These are phyloP conservation scores for Ogataea nitratoaversa DNA, from an alignment of 805 yeast species.

Conservation along the genomic window DNA sequence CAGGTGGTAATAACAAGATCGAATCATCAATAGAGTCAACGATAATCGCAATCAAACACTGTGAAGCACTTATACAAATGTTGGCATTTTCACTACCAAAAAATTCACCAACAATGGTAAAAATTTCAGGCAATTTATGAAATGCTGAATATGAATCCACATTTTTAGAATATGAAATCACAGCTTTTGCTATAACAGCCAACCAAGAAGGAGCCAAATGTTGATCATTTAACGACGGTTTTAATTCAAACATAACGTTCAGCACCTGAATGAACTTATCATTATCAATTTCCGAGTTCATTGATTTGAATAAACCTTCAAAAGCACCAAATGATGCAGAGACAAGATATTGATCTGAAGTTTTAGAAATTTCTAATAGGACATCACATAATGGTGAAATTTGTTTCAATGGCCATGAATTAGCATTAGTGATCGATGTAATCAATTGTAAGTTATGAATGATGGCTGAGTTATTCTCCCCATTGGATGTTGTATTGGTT, in stretches of 20 bases:
- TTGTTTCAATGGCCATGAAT: constrained; percentile 76
- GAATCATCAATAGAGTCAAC: constrained; percentile 62
- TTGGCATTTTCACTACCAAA: constrained; percentile 61
- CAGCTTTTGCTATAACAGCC: constrained; percentile 86
- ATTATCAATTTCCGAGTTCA: constrained; percentile 48
- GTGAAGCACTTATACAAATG: constrained; percentile 73
- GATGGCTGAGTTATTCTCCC: constrained; percentile 51
- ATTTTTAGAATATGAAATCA: constrained; percentile 45
- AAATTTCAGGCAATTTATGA: constrained; percentile 50
- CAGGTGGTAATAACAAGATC: constrained; percentile 49
- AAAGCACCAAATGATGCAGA: constrained; percentile 79
- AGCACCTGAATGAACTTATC: constrained; percentile 62
- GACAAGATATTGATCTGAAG: constrained; percentile 82
- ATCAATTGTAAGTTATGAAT: constrained; percentile 78
- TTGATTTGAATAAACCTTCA: constrained; percentile 69
- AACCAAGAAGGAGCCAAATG: constrained; percentile 93
- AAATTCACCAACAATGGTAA: constrained; percentile 56
- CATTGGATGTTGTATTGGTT: constrained; percentile 28
- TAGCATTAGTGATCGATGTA: constrained; percentile 63
- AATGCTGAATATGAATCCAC: constrained; percentile 51
- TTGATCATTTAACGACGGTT: constrained; percentile 77
- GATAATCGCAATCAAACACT: constrained; percentile 79
- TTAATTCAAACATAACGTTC: constrained; percentile 69
- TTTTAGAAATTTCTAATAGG: constrained; percentile 69
- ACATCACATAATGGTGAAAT: constrained; percentile 73